Evolutionary conservation across 2,329 filamentous ascomycete genomes (phyloP).

Genomic region (Macrophomina phaseolina): DNA sequence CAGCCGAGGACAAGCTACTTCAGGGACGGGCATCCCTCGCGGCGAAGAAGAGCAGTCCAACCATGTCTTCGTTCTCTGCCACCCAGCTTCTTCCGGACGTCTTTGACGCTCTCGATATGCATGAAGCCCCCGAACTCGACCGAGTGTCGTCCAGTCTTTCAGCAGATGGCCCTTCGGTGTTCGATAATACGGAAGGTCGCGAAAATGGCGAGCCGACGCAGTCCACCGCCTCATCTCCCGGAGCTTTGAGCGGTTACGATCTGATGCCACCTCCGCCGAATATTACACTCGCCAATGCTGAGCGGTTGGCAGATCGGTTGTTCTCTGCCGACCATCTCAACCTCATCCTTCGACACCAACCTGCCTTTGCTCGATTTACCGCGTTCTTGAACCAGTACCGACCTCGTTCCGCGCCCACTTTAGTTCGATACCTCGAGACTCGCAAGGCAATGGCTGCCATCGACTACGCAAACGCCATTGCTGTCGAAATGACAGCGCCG

Average conservation of each 20-base stretch:
- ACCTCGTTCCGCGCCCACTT: slow-evolving; percentile 64
- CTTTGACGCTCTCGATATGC: background rate
- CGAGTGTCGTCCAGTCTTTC: slow-evolving; percentile 21
- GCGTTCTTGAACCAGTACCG: slow-evolving; percentile 65
- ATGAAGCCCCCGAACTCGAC: background rate
- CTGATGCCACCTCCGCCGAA: slow-evolving; percentile 36
- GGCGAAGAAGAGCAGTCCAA: slow-evolving; percentile 10
- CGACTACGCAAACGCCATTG: slow-evolving; percentile 70
- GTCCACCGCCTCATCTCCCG: slow-evolving; percentile 17
- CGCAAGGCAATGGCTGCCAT: slow-evolving; percentile 72
- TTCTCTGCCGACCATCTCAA: slow-evolving; percentile 69
- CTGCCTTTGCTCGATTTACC: slow-evolving; percentile 67
- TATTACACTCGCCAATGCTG: slow-evolving; percentile 41
- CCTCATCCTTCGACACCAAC: slow-evolving; percentile 66
- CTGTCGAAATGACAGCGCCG: slow-evolving; percentile 51
- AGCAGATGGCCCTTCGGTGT: slow-evolving; percentile 23
- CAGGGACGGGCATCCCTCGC: slow-evolving; percentile 1
- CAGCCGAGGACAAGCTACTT: slow-evolving; percentile 1
- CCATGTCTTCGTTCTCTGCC: slow-evolving; percentile 21
- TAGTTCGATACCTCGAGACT: slow-evolving; percentile 72
- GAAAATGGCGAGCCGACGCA: slow-evolving; percentile 16
- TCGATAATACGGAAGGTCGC: background rate
- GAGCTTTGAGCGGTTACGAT: slow-evolving; percentile 31
- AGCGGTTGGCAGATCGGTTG: slow-evolving; percentile 65
- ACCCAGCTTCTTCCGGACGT: slow-evolving; percentile 1